Percentiles rank a stretch among this genome's conserved stretches.
phyloP scores from a whole-genome alignment of 371 early-diverging fungal species.

The Entomophthora muscae region DNA sequence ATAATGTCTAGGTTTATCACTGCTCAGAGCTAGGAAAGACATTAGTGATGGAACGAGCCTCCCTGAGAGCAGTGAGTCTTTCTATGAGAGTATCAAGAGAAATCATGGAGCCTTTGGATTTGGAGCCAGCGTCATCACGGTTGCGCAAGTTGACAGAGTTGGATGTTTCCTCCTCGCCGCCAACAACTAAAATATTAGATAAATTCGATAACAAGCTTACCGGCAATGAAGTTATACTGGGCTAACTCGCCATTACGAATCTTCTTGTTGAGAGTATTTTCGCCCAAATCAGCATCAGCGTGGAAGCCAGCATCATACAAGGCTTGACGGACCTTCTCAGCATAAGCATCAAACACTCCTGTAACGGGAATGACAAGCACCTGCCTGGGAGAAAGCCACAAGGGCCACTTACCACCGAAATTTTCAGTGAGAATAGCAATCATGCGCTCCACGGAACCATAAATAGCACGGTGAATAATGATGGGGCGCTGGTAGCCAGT shows the following conservation, averaged over 20 bases:
- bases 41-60: neutral
- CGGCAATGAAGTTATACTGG: conserved; percentile 79
- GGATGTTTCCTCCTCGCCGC: conserved; percentile 72
- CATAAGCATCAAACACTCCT: conserved; percentile 21
- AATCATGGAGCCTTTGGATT: conserved; percentile 28
- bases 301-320: conserved; percentile 42
- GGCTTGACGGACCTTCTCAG: conserved; percentile 22
- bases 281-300: conserved; percentile 68
- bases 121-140: conserved; percentile 67
- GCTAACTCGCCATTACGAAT: conserved; percentile 77
- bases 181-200: conserved; percentile 62
- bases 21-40: neutral
- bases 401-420: conserved; percentile 84
- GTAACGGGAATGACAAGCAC: conserved; percentile 76
- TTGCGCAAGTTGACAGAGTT: conserved; percentile 81
- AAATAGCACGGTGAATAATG: conserved; percentile 89
- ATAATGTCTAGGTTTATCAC: neutral
- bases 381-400: conserved; percentile 98
- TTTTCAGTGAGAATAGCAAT: conserved; percentile 89
- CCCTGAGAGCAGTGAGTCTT: neutral
- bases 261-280: conserved; percentile 88
- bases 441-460: conserved; percentile 89
- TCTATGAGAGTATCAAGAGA: neutral
- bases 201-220: conserved; percentile 11
- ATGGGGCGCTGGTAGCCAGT: conserved; percentile 47